These are phyloP conservation scores for Penicillium vulpinum DNA, from an alignment of 2,329 filamentous ascomycete species.

Conservation along the genomic window DNA sequence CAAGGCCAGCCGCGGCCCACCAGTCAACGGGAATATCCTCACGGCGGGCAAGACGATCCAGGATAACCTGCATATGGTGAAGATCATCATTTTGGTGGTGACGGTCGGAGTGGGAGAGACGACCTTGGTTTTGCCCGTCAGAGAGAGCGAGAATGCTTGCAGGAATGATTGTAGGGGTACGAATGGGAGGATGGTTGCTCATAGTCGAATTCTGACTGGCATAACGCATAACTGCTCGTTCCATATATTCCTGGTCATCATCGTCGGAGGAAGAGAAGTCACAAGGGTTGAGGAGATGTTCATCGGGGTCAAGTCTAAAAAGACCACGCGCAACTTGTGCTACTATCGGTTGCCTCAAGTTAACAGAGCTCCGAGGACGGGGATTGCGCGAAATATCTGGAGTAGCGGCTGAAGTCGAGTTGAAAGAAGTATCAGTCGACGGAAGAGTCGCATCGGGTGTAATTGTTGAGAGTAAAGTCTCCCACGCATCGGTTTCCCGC, in stretches of 20 bases:
- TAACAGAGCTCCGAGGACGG: constrained; percentile 37
- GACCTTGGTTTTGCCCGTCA: background rate
- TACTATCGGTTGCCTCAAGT: constrained; percentile 40
- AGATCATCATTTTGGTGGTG: constrained; percentile 43
- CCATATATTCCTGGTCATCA: constrained; percentile 25
- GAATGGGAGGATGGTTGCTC: constrained; percentile 37
- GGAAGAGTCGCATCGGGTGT: constrained; percentile 79
- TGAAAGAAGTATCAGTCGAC: constrained; percentile 79
- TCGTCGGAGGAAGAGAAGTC: constrained; percentile 39
- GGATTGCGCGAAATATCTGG: constrained; percentile 28
- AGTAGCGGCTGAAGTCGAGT: constrained; percentile 51
- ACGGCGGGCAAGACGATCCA: constrained; percentile 67
- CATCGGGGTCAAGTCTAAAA: constrained; percentile 36
- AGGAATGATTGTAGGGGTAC: constrained; percentile 15
- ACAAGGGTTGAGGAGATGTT: constrained; percentile 39
- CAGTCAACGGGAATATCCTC: constrained; percentile 80
- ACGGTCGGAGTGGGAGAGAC: constrained; percentile 30
- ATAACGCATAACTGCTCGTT: constrained; percentile 17
- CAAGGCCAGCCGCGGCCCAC: constrained; percentile 72
- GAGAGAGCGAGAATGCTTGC: background rate
- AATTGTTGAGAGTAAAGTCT: constrained; percentile 75
- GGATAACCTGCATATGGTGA: constrained; percentile 69
- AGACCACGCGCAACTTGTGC: constrained; percentile 23
- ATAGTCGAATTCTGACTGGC: constrained; percentile 33
- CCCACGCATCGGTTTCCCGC: constrained; percentile 65